These are phyloP conservation scores for Aspergillus luchuensis DNA, from an alignment of 2,329 filamentous ascomycete genomes.

Conservation along the genomic window DNA sequence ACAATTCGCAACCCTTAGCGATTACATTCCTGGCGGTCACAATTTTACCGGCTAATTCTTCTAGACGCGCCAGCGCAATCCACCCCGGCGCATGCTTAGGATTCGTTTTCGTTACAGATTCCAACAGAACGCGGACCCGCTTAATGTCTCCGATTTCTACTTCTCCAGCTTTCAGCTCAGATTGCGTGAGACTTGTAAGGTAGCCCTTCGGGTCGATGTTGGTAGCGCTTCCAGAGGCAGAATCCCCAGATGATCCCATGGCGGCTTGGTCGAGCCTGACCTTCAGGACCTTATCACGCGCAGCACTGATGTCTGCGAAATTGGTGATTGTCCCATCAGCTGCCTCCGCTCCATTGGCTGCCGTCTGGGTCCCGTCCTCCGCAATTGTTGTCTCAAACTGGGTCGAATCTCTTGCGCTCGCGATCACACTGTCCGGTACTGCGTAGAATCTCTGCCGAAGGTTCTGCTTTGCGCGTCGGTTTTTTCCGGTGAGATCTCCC, in stretches of 20 bases:
- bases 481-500: conserved; percentile 93
- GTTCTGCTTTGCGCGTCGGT: conserved; percentile 80
- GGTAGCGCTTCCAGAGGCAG: conserved; percentile 75
- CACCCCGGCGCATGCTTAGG: conserved; percentile 92
- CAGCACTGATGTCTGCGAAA: conserved; percentile 95
- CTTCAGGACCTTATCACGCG: conserved; percentile 91
- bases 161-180: conserved; percentile 75
- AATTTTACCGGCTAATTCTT: conserved; percentile 89
- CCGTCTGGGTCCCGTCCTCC: conserved; percentile 68
- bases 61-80: conserved; percentile 89
- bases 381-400: conserved; percentile 88
- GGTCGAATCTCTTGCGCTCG: conserved; percentile 75
- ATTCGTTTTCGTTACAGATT: conserved; percentile 96
- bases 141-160: conserved; percentile 93
- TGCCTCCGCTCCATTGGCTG: conserved; percentile 49
- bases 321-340: conserved; percentile 92
- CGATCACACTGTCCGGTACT: conserved; percentile 92
- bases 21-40: conserved; percentile 88
- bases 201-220: conserved; percentile 96
- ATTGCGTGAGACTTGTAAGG: conserved; percentile 84
- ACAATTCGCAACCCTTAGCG: conserved; percentile 82
- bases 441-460: conserved; percentile 87
- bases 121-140: conserved; percentile 85
- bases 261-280: conserved; percentile 92
- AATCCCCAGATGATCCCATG: conserved; percentile 67